These are phyloP conservation scores for Dioszegia aurantiaca DNA, from an alignment of 768 basidiomycete genomes.

Conservation along the genomic window DNA sequence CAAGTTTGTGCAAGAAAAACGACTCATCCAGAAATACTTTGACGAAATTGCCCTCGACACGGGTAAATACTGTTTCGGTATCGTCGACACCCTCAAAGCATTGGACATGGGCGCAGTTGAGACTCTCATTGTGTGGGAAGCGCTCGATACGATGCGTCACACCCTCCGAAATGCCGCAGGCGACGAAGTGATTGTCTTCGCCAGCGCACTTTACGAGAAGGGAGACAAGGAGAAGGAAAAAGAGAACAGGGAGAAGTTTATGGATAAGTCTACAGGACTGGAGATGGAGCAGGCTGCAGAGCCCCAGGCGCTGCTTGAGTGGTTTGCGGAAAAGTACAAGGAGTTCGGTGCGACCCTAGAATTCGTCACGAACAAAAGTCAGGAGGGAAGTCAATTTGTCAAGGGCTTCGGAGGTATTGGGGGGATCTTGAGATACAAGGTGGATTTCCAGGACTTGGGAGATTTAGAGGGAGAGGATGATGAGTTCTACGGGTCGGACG, in stretches of 20 bases:
- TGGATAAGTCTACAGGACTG: slow-evolving; percentile 86
- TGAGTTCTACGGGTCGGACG: slow-evolving; percentile 54
- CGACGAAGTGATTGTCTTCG: slow-evolving; percentile 72
- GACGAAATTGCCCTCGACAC: slow-evolving; percentile 99
- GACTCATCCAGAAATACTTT: slow-evolving; percentile 94
- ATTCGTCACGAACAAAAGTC: slow-evolving; percentile 93
- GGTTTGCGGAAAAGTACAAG: slow-evolving; percentile 98
- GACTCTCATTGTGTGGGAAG: slow-evolving; percentile 98
- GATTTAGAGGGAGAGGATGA: slow-evolving; percentile 53
- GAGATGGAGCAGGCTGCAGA: slow-evolving; percentile 92
- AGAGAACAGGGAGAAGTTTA: slow-evolving; percentile 72
- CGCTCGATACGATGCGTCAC: slow-evolving; percentile 85
- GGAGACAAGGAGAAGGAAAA: slow-evolving; percentile 70
- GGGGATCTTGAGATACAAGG: slow-evolving; percentile 92
- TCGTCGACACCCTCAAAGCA: slow-evolving; percentile 93
- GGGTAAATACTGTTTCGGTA: slow-evolving; percentile 93
- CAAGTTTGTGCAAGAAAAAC: slow-evolving; percentile 99
- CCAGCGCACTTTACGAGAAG: slow-evolving; percentile 51
- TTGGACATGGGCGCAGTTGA: slow-evolving; percentile 95
- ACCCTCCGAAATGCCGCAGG: slow-evolving; percentile 85
- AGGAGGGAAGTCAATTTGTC: slow-evolving; percentile 96
- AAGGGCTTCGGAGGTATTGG: slow-evolving; percentile 99
- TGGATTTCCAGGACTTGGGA: slow-evolving; percentile 82
- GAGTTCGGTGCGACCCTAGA: slow-evolving; percentile 87
- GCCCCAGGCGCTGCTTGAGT: slow-evolving; percentile 84